These are phyloP conservation scores for Podaxis mareebaensis DNA, from an alignment of 768 basidiomycete genomes.

Conservation along the genomic window DNA sequence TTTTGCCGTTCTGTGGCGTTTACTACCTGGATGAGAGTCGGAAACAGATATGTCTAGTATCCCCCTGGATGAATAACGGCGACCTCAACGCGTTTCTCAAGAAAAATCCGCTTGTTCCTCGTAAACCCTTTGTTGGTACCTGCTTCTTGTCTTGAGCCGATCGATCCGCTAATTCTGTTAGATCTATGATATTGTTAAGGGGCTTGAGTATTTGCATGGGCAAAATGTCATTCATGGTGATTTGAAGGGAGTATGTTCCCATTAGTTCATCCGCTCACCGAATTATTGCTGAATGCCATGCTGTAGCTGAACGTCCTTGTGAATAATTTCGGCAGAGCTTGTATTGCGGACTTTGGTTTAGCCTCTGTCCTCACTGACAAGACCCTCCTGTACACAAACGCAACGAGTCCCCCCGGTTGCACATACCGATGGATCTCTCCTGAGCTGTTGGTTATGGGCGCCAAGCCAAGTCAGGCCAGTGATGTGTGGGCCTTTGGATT, in stretches of 20 bases:
- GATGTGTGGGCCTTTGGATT: background rate
- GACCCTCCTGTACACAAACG: background rate
- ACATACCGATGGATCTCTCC: background rate
- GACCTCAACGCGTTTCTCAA: background rate
- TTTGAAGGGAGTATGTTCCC: background rate
- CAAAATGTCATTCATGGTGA: background rate
- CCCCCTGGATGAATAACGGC: background rate
- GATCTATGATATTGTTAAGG: background rate
- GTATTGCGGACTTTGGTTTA: background rate
- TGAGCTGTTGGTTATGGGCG: background rate
- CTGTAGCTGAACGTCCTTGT: background rate
- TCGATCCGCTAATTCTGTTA: background rate
- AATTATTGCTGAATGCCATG: background rate
- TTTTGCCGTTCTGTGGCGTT: constrained; percentile 11
- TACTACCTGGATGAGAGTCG: background rate
- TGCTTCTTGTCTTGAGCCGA: background rate
- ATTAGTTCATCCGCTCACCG: background rate
- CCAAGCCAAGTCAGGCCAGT: background rate
- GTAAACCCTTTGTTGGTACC: background rate
- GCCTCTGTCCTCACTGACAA: background rate
- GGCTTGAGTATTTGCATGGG: background rate
- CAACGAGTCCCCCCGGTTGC: background rate
- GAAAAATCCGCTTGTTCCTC: background rate
- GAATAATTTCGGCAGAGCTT: background rate
- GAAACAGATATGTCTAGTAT: background rate